Base-by-base conservation (phyloP, 1,284 basidiomycete species). In the Tilletia walkeri region DNA sequence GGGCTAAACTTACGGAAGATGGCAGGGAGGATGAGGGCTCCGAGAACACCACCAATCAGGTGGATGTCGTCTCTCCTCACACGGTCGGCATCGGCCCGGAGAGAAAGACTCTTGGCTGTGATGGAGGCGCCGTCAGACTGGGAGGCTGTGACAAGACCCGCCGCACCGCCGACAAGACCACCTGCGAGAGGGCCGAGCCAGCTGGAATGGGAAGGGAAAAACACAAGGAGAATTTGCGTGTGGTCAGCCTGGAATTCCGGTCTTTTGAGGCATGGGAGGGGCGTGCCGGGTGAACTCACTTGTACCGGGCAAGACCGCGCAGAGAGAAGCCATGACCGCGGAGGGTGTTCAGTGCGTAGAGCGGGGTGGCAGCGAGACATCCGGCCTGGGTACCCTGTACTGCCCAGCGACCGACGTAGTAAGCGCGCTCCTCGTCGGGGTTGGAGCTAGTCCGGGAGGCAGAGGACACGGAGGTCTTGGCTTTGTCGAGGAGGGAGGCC, bases 11-110 rank as follows among this genome's bases (percentile, higher is more conserved):
- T 48, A 74, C 70, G 54, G 45, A 82, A 78, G 30, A 82, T 48
- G 14, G 81, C 81, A 0, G 81, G 81, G 0, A 80, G 67, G 2
- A 79, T 53, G 16, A 82, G 69, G 0, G 79, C 73, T 20, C 81
- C 81, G 1, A 82, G 59, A 3, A 81, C 78, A 12, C 68, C 56
- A 3, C 81, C 81, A 39, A 82, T 81, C 4, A 82, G 70, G 53
- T 81, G 80, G 41, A 78, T 56, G 65, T 82, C 81, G 65, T 82
- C 81, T 39, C 75, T 75, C 49, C 78, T 68, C 2, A 76, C 67
- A n/a, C 56, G 49, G 16, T 67, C 53, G 36, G 56, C 53, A 48
- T 69, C 61, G 38, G 39, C 47, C 20, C 71, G 47, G 5, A 72
- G 45, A 18, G 66, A 4, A 16, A 68, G 41, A 39, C 66, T 61